These are phyloP conservation scores for Kuraishia ogatae DNA, from an alignment of 805 yeast species.

Conservation along the genomic window DNA sequence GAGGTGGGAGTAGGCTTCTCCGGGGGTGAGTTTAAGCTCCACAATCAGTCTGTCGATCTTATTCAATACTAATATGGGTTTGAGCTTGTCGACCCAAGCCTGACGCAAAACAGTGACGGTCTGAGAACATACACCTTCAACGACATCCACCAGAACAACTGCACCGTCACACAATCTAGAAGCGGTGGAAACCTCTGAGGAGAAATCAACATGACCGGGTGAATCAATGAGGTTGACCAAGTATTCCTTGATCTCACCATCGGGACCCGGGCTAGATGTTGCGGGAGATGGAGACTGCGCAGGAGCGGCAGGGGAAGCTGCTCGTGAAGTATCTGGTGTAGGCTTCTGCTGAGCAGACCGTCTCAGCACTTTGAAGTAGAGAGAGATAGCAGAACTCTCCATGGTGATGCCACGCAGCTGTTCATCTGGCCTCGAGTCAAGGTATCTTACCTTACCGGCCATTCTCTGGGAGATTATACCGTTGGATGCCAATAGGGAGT, in stretches of 20 bases:
- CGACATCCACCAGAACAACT: constrained; percentile 88
- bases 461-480: constrained; percentile 91
- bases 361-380: constrained; percentile 70
- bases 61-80: constrained; percentile 82
- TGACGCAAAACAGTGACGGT: constrained; percentile 92
- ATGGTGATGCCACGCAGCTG: constrained; percentile 94
- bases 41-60: constrained; percentile 81
- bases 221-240: constrained; percentile 90
- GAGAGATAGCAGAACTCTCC: constrained; percentile 93
- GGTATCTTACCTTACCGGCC: constrained; percentile 91
- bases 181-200: constrained; percentile 93
- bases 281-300: constrained; percentile 1
- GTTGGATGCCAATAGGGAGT: constrained; percentile 85
- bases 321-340: background rate
- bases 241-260: constrained; percentile 58
- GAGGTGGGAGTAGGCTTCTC: constrained; percentile 79
- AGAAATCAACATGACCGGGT: constrained; percentile 98
- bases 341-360: constrained; percentile 21
- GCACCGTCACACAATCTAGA: constrained; percentile 97
- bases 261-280: constrained; percentile 3
- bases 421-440: constrained; percentile 94
- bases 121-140: constrained; percentile 97
- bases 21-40: constrained; percentile 75
- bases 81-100: constrained; percentile 88
- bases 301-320: background rate